Conservation (phyloP, 352 stramenopile species). For the Phytophthora idaei region DNA sequence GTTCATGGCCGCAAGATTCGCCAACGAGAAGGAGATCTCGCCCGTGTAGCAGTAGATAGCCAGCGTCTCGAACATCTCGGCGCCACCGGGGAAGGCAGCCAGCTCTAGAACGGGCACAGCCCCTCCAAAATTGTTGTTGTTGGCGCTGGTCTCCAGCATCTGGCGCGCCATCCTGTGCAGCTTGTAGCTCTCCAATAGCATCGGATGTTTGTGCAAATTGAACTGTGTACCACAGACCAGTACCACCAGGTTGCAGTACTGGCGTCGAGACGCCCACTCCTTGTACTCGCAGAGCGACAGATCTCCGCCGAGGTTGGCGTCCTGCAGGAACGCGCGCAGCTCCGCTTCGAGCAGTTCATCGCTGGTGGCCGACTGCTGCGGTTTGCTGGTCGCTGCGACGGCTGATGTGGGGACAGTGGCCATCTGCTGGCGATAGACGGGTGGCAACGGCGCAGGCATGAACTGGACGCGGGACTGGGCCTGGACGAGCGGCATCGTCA, state of each 20-base stretch:
- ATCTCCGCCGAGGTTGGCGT: conserved; percentile 37
- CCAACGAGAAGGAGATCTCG: conserved; percentile 42
- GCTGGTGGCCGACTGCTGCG: not conserved
- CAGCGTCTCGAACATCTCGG: conserved; percentile 65
- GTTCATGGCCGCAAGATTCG: conserved; percentile 39
- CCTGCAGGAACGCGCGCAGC: conserved; percentile 36
- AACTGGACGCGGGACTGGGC: conserved; percentile 14
- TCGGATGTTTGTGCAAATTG: conserved; percentile 74
- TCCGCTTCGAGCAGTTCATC: conserved; percentile 36
- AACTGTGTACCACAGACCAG: conserved; percentile 66
- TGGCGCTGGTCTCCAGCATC: conserved; percentile 18
- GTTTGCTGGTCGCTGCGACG: conserved; percentile 12
- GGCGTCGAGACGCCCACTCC: conserved; percentile 46
- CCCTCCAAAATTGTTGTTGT: conserved; percentile 11
- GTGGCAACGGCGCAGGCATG: not conserved
- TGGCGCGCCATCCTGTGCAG: conserved; percentile 50
- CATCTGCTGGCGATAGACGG: conserved; percentile 16
- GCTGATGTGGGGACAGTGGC: not conserved
- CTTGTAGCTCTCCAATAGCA: conserved; percentile 58
- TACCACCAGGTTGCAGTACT: conserved; percentile 67
- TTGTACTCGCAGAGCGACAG: conserved; percentile 62
- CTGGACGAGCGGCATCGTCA: conserved; percentile 7
- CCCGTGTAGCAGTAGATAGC: conserved; percentile 75
- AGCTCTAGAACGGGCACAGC: conserved; percentile 52
- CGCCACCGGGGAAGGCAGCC: conserved; percentile 55